Conservation (phyloP, 208 protist species). For the Acanthamoeba healyi region DNA sequence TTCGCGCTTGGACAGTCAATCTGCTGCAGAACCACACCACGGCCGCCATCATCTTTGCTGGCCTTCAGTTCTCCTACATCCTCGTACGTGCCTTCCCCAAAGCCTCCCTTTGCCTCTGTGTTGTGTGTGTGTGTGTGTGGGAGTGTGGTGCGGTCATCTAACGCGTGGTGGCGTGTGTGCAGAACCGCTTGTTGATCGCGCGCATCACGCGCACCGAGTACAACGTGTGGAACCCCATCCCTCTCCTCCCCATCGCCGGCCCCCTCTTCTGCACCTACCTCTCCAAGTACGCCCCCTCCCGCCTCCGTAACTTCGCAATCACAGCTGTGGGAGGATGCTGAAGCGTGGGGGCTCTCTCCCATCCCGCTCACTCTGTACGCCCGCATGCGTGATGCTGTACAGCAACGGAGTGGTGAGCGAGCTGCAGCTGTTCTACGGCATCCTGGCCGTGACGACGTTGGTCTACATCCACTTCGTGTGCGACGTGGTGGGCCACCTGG, state of each 20-base stretch:
- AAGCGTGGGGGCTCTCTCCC: too few species aligned
- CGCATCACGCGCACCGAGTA: constrained; percentile 74
- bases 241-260: constrained; percentile 13
- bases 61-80: constrained; percentile 72
- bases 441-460: background rate
- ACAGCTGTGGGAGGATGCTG: background rate
- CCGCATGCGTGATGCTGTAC: too few species aligned
- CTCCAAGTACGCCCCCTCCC: background rate
- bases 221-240: constrained; percentile 72
- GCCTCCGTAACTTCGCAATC: background rate
- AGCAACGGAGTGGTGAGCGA: constrained; percentile 21
- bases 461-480: constrained; percentile 68
- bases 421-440: constrained; percentile 40
- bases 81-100: background rate
- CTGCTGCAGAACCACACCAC: constrained; percentile 56
- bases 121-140: background rate
- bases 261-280: constrained; percentile 18
- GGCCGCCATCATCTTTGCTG: constrained; percentile 46
- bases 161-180: background rate
- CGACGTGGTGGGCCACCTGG: constrained; percentile 20
- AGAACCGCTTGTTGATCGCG: constrained; percentile 72
- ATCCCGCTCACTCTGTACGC: too few species aligned
- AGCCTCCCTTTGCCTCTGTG: background rate
- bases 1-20: constrained; percentile 14
- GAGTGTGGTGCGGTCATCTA: too few species aligned